Evolutionary conservation across 225 moss, liverwort and hornwort species (phyloP), one percentile per base, ranked within the genome.

Genomic region (Sphagnum contortum): DNA sequence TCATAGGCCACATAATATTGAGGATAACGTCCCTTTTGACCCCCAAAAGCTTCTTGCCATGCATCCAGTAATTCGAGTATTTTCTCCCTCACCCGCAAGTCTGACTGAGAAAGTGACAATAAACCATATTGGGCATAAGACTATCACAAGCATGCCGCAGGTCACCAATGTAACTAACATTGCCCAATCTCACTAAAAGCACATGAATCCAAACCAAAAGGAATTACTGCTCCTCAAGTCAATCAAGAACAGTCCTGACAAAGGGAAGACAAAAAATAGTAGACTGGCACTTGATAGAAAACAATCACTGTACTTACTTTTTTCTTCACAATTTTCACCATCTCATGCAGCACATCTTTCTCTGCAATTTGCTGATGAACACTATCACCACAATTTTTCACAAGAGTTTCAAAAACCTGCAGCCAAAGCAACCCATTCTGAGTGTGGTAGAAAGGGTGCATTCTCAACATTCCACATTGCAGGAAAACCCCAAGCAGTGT

Each of bases 41-140:
- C 83, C n/a, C 80, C 80, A 69, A 83, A 83, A 2, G 80, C 83
- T 64, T 83, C 83, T 72, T 83, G 83, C 83, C 83, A 83, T 44
- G 79, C 73, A 53, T 83, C 83, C 29, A 83, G 60, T 46, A 83
- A 71, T 45, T 69, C 74, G 69, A 83, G 65, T 67, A 83, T 83
- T 61, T 83, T 83, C 48, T 83, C 83, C 57, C 79, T 74, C 54
- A 83, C 83, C 67, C 74, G 76, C 83, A 76, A 76, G 48, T 83
- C 83, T 50, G 79, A 68, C 83, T 83, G 29, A 29, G 83, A 64
- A 66, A 66, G n/a, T 2, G 1, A 55, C 5, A 52, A 55, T 50
- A 66, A 52, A 12, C 12, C 55, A 66, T 49, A 29, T 14, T 10
- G 29, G 51, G 10, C 5, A 9, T 10, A 53, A 53, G 53, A 53